Percentiles rank a stretch among this genome's conserved stretches.
These are phyloP conservation scores for Termitomyces sp. DNA, from an alignment of 768 basidiomycete genomes.

Conservation along the genomic window DNA sequence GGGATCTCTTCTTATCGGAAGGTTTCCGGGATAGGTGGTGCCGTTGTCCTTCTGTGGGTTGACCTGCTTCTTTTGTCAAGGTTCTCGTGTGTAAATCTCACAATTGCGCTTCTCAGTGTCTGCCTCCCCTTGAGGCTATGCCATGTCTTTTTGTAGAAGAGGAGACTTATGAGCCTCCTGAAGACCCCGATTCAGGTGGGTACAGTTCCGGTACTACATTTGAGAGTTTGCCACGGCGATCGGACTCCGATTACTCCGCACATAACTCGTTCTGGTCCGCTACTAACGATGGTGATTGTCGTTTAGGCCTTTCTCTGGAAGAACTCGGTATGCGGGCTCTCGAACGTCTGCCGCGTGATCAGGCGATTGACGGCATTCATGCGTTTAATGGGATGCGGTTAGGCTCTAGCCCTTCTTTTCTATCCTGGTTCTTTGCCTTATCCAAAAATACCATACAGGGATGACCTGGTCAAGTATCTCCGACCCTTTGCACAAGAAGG, in stretches of 20 bases:
- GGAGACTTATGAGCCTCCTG: constrained; percentile 79
- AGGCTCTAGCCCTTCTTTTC: constrained; percentile 14
- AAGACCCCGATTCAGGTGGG: constrained; percentile 78
- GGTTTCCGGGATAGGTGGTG: constrained; percentile 81
- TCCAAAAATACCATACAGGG: constrained; percentile 33
- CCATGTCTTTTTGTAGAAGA: constrained; percentile 71
- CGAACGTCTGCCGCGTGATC: constrained; percentile 67
- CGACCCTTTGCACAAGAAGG: constrained; percentile 77
- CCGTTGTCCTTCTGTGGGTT: constrained; percentile 52
- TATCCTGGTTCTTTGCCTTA: constrained; percentile 5
- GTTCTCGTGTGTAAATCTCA: constrained; percentile 5
- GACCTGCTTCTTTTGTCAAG: constrained; percentile 1
- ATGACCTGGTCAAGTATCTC: constrained; percentile 64
- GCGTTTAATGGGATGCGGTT: constrained; percentile 84
- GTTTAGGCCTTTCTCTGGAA: constrained; percentile 67
- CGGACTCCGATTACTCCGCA: constrained; percentile 10
- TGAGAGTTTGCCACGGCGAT: constrained; percentile 2
- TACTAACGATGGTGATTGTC: constrained; percentile 5
- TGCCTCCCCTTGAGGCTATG: constrained; percentile 43
- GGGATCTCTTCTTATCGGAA: constrained; percentile 72
- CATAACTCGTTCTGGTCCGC: constrained; percentile 3
- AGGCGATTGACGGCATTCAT: constrained; percentile 76
- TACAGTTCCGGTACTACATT: constrained; percentile 3
- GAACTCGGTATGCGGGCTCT: constrained; percentile 81
- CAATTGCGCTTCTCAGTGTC: constrained; percentile 44